Evolutionary conservation across 2,329 filamentous ascomycete genomes (phyloP), one percentile per base, ranked within the genome.

Genomic region (Pseudogymnoascus sp.): DNA sequence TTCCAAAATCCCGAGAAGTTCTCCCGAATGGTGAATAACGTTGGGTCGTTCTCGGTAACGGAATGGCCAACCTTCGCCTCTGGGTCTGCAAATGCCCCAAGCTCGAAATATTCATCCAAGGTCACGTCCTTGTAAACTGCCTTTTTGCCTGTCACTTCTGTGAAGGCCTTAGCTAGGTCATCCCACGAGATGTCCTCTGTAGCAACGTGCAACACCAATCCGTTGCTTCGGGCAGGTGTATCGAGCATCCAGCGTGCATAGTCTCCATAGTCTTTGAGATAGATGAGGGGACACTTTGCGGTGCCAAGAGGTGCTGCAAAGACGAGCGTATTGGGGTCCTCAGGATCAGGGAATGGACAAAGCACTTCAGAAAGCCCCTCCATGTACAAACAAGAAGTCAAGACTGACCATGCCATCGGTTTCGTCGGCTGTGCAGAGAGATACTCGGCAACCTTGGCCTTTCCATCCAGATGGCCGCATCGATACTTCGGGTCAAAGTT

Each of bases 381-480:
- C 58, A 71, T 65, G 47, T 73, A 73, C n/a, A 68, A 65, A 7
- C 70, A 67, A 14, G 68, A 72, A 2, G 70, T 71, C 30, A 72
- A 62, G 9, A 73, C 59, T 35, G 61, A 66, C 63, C 64, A 66
- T 39, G 8, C 64, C 67, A 64, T 69, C 59, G 35, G 67, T 8
- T 2, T 25, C 2, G 41, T 28, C 14, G 22, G 41, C 58, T 65
- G 25, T 57, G 57, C 43, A 65, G 66, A 9, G 62, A 62, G 12
- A 22, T 57, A 25, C 63, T 67, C 70, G 22, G 69, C 67, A 38
- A 75, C 67, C 25, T 70, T 66, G 7, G 69, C 69, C 60, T 76
- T 75, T 1, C 73, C 75, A 64, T 77, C 75, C 36, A 75, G 74
- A 65, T 78, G 76, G 0, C 75, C 75, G 1, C 67, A 67, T 14